Base-by-base conservation (phyloP, 2,329 filamentous ascomycete species). In the Ophiostoma sp. region DNA sequence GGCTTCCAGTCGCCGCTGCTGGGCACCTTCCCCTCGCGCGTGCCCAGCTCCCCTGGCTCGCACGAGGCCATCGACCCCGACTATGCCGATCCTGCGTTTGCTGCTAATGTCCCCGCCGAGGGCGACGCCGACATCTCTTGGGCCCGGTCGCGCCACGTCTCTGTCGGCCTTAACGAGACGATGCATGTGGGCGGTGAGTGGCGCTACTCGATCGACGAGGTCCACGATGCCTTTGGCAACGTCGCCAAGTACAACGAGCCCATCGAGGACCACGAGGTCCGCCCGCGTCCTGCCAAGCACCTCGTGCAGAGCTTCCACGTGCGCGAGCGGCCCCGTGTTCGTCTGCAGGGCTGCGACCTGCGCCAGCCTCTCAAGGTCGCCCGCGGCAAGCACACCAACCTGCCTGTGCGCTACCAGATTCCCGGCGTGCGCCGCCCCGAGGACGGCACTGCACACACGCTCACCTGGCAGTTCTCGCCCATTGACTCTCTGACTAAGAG, bases 201-300 rank as follows among this genome's bases (percentile, higher is more conserved):
- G 94, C 85, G 90, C 72, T 99, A 98, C 77, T 89, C 90, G 0
- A 89, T 99, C 69, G 92, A 97, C 74, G 92, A 97, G 78, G 92
- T 99, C 10, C 88, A 92, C 72, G 95, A 99, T 81, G 94, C 89
- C 2, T 90, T 94, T 74, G 94, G 94, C 66, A 99, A 99, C 76
- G 81, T 90, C 52, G 89, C 94, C 71, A 90, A 89, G 73, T 99
- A 97, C 77, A 82, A 85, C 65, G 80, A 83, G 4, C 79, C 84
- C 3, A 82, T 85, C 17, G 91, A 95, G 60, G 91, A 95, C n/a
- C 82, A 84, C 48, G 89, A 92, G 23, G 81, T 82, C 67, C 88
- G 85, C 73, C 81, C 84, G 4, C 89, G 87, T 75, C 80, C 83
- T 1, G 80, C 83, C 66, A 84, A 86, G 72, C 83, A 88, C 67